Base-by-base conservation (phyloP, 192 early-diverging fungal genomes). In the Backusella liffmaniae region DNA sequence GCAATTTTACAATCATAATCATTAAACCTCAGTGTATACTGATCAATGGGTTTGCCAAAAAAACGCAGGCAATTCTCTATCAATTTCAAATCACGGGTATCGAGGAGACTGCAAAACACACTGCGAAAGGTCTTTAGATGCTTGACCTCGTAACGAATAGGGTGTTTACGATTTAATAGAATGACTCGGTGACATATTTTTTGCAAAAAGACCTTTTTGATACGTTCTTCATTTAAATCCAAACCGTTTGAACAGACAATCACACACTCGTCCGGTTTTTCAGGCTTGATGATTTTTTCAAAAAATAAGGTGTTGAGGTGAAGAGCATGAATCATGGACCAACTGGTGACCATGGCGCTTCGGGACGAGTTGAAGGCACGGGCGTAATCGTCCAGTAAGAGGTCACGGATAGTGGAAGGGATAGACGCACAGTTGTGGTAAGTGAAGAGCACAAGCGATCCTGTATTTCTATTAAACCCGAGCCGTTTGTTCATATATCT, bases 251-350 rank as follows among this genome's bases (percentile, higher is more conserved):
- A 49, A 49, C 46, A 49, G 5, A 49, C 46, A 49, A 49, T n/a
- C 18, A 49, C 46, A 49, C 46, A 49, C 18, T 49, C 46, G 16
- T 49, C 46, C 15, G 46, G 46, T 7, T 49, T 49, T 49, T 49
- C 46, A 49, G 46, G 18, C 46, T 69, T 23, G 21, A 69, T 21
- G 16, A 41, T 35, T 21, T 37, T 37, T 35, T 35, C 34, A 5
- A 35, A 13, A 37, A 69, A 69, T 9, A 69, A 23, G 2, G 35
- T 37, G 26, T 69, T 69, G 56, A 62, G 56, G 56, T 62, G 56
- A 62, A 62, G 56, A 12, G 67, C 67, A 69, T 69, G 67, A 26
- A 69, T 69, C n/a, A 69, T 69, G n/a, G 67, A 69, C 67, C 67
- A 69, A 13, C 67, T 37, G 21, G 35, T 69, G 1, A 69, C 34